A percentile compares a stretch with the other conserved stretches of the same genome.
phyloP scores from a whole-genome alignment of 2,329 filamentous ascomycete genomes.

The Sporothrix pseudoabietina region DNA sequence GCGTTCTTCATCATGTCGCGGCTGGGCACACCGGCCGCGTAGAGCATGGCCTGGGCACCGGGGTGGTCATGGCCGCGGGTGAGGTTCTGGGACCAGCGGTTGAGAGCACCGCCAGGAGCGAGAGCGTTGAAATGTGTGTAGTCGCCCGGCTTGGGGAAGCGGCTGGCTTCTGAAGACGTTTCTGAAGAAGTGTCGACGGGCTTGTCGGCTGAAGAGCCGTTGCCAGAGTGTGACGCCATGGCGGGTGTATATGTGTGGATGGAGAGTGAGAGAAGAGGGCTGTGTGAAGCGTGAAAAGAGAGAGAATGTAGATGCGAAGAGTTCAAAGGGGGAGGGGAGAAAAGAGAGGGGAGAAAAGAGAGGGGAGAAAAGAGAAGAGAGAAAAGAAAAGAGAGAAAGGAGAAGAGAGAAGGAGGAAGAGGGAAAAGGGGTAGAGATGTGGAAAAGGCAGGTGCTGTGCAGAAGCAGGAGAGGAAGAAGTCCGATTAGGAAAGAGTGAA shows the following conservation, averaged over 20 bases:
- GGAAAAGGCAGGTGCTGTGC: neutral
- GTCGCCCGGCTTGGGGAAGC: conserved; percentile 51
- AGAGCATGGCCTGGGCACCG: conserved; percentile 94
- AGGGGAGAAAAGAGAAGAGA: neutral
- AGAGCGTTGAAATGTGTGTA: conserved; percentile 58
- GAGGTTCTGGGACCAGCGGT: conserved; percentile 81
- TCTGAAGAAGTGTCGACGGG: neutral
- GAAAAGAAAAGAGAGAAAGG: neutral
- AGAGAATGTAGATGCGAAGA: neutral
- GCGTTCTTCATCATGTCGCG: conserved; percentile 83
- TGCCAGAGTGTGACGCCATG: neutral
- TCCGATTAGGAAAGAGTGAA: neutral
- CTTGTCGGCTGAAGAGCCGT: neutral
- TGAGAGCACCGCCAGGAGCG: conserved; percentile 62
- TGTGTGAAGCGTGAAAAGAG: neutral
- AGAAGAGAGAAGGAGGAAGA: neutral
- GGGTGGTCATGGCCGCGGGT: conserved; percentile 89
- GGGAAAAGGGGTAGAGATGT: too few species aligned
- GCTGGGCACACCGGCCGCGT: conserved; percentile 85
- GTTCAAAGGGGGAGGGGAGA: neutral
- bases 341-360: neutral
- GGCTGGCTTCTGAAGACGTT: neutral
- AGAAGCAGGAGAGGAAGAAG: neutral
- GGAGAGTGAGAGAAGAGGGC: too few species aligned
- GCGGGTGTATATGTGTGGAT: neutral